Evolutionary conservation across 2,329 filamentous ascomycete species (phyloP), one percentile per base, ranked within the genome.

Genomic region (Tolypocladium endophyticum): DNA sequence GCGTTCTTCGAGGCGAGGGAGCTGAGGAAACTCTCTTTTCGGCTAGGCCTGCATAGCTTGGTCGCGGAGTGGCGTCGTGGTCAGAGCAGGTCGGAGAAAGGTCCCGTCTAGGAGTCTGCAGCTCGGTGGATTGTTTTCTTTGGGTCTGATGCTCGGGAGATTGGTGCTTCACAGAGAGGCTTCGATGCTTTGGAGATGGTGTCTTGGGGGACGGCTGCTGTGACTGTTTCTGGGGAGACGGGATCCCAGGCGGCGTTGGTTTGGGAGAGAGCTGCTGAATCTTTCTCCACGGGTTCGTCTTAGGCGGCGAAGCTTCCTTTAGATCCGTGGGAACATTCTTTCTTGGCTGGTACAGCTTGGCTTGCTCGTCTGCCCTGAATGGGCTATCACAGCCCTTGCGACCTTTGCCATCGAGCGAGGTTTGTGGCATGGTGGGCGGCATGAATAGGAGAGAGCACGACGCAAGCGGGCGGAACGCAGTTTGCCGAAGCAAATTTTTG

Each of bases 221-320:
- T 6, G 28, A 28, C 2, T 28, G 18, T 18, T 33, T 33, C 50
- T 12, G 16, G 1, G 28, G 30, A 36, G 20, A 54, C 5, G 20
- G 30, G 30, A 35, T 23, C 11, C 30, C 20, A 4, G 50, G 50
- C 23, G 50, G 20, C 20, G 18, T 9, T 20, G 50, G 35, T 25
- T 43, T 59, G 16, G 39, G 33, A 18, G 45, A 54, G n/a, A 14
- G 56, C n/a, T 33, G 23, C 30, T 60, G 45, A 36, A 30, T 53
- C 35, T 28, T 59, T 39, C 59, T 57, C 72, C 72, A 74, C 35
- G 72, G 72, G 59, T 72, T 74, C 6, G 62, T 62, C 54, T 67
- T 71, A 7, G 72, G 72, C 8, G 71, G 71, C 4, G 70, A 72
- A 5, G 72, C 71, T 39, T 71, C 71, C 33, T 64, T 68, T 20